Percentiles rank a stretch among this genome's conserved stretches.
Conservation (phyloP, 805 yeast species). For the Starmerella sp. region DNA sequence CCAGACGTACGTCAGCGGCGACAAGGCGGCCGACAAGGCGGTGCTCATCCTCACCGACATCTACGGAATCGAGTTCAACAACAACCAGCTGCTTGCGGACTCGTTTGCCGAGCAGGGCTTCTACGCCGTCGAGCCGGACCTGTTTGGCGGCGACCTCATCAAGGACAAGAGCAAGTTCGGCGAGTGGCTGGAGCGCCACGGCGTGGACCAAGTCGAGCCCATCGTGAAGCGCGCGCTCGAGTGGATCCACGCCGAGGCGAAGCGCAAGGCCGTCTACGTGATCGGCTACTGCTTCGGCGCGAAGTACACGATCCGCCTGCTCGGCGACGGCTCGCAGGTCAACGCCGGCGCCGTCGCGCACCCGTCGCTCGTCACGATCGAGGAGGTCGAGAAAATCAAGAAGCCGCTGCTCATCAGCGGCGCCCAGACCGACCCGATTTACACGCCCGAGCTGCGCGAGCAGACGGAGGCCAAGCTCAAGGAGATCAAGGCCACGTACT, state of each 20-base stretch:
- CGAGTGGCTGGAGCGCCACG: slow-evolving; percentile 47
- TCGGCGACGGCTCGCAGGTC: slow-evolving; percentile 24
- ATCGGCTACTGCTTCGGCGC: slow-evolving; percentile 86
- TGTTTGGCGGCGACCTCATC: slow-evolving; percentile 43
- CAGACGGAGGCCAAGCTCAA: slow-evolving; percentile 48
- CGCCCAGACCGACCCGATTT: slow-evolving; percentile 58
- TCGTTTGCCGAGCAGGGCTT: slow-evolving; percentile 49
- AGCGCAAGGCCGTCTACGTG: slow-evolving; percentile 35
- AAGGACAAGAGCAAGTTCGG: slow-evolving; percentile 18
- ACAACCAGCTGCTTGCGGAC: slow-evolving; percentile 41
- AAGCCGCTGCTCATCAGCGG: slow-evolving; percentile 59
- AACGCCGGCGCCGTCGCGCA: slow-evolving; percentile 70
- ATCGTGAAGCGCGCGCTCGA: slow-evolving; percentile 40
- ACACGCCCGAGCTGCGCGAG: slow-evolving; percentile 52
- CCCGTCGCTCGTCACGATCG: slow-evolving; percentile 61
- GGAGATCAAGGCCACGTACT: slow-evolving; percentile 45
- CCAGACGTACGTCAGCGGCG: slow-evolving; percentile 42
- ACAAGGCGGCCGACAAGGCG: slow-evolving; percentile 35
- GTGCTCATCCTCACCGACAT: slow-evolving; percentile 57
- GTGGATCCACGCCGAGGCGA: slow-evolving; percentile 35
- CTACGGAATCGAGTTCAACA: slow-evolving; percentile 49
- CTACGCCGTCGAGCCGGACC: slow-evolving; percentile 66
- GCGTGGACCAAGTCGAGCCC: slow-evolving; percentile 37
- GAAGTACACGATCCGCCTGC: slow-evolving; percentile 48
- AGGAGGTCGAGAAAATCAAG: slow-evolving; percentile 51